Percentiles rank a stretch among this genome's conserved stretches.
These are phyloP conservation scores for Stenocarpella maydis DNA, from an alignment of 2,329 filamentous ascomycete genomes.

Conservation along the genomic window DNA sequence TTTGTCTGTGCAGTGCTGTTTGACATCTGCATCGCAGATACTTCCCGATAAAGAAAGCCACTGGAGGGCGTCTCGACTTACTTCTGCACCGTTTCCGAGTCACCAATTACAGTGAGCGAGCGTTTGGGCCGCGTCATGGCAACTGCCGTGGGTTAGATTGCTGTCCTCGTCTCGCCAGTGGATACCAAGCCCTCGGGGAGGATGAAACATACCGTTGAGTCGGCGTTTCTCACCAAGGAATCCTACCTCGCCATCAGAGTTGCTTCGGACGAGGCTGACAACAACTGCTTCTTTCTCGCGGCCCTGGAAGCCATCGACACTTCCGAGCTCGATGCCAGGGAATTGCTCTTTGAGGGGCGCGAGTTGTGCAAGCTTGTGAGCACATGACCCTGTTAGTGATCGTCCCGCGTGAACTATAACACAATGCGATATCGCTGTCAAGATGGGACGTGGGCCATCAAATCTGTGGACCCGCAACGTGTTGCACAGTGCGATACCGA, in stretches of 20 bases:
- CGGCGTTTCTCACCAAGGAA: slow-evolving; percentile 92
- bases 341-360: slow-evolving; percentile 82
- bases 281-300: slow-evolving; percentile 96
- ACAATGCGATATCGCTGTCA: slow-evolving; percentile 16
- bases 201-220: slow-evolving; percentile 74
- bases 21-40: slow-evolving; percentile 11
- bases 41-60: slow-evolving; percentile 8
- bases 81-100: slow-evolving; percentile 91
- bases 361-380: slow-evolving; percentile 73
- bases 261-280: slow-evolving; percentile 93
- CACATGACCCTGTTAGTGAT: slow-evolving; percentile 38
- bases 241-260: slow-evolving; percentile 84
- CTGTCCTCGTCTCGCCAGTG: slow-evolving; percentile 9
- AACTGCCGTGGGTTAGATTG: slow-evolving; percentile 62
- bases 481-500: neutral
- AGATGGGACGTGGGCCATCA: slow-evolving; percentile 22
- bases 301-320: slow-evolving; percentile 94
- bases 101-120: slow-evolving; percentile 89
- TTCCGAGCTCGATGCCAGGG: slow-evolving; percentile 90
- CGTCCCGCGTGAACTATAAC: slow-evolving; percentile 31
- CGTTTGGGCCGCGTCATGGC: slow-evolving; percentile 96
- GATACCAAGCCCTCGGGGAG: slow-evolving; percentile 5
- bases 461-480: slow-evolving; percentile 22
- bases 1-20: slow-evolving; percentile 15
- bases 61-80: slow-evolving; percentile 58